Evolutionary conservation across 345 rosid genomes (phyloP).

Genomic region (Lenwebbia sp.): DNA sequence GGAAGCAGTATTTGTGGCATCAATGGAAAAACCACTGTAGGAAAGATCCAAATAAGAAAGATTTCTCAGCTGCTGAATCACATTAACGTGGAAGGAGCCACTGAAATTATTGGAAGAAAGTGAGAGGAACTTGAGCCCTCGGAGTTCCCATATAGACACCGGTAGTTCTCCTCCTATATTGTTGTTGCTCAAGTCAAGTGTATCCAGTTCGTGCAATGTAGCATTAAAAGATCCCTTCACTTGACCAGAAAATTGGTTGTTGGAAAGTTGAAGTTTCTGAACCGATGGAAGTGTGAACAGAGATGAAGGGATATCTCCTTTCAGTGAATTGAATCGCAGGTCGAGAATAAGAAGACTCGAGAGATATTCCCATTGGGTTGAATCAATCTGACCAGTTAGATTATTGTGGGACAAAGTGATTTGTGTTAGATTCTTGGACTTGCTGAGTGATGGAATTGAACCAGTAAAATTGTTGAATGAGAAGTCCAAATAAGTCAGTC

Average conservation of each 20-base stretch:
- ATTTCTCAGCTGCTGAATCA: too few relatives aligned
- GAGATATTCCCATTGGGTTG: slow-evolving; percentile 13
- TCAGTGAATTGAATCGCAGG: slow-evolving; percentile 9
- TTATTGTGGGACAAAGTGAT: slow-evolving; percentile 10
- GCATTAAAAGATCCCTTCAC: too few relatives aligned
- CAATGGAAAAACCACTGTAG: slow-evolving; percentile 7
- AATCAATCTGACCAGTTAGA: slow-evolving; percentile 13
- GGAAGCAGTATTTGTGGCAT: not conserved
- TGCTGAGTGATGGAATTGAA: slow-evolving; percentile 11
- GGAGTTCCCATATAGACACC: slow-evolving; percentile 1
- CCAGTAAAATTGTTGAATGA: slow-evolving; percentile 18
- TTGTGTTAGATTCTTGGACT: slow-evolving; percentile 1
- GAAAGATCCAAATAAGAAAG: too few relatives aligned
- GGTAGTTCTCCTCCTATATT: slow-evolving; percentile 21
- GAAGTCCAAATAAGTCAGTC: slow-evolving; percentile 15
- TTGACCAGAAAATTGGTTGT: slow-evolving; percentile 16
- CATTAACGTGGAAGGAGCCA: too few relatives aligned
- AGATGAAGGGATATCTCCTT: slow-evolving; percentile 18
- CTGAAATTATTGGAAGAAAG: slow-evolving; percentile 35
- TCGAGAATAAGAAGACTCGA: slow-evolving; percentile 8
- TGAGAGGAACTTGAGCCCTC: not conserved
- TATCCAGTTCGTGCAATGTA: not conserved
- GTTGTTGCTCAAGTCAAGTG: slow-evolving; percentile 25
- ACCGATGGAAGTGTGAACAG: slow-evolving; percentile 1
- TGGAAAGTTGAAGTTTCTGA: not conserved